These are phyloP conservation scores for Colletotrichum lini DNA, from an alignment of 2,329 filamentous ascomycete genomes.

Conservation along the genomic window DNA sequence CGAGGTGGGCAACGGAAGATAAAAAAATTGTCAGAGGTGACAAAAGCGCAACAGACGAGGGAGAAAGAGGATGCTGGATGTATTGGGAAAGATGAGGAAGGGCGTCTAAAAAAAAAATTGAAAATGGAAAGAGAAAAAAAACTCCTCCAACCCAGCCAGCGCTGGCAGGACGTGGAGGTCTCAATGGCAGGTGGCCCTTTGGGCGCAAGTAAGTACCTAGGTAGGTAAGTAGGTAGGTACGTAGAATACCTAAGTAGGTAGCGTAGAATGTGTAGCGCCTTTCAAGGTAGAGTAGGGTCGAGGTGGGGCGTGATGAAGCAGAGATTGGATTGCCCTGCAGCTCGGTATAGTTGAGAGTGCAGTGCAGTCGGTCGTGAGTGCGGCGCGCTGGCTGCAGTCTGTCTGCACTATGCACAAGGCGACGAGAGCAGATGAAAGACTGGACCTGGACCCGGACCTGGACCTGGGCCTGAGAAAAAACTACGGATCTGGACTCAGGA, in stretches of 20 bases:
- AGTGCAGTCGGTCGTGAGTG: conserved; percentile 10
- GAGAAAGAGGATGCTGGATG: conserved; percentile 6
- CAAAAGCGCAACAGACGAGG: conserved; percentile 6
- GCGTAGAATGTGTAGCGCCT: conserved; percentile 41
- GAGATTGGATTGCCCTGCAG: conserved; percentile 39
- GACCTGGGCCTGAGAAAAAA: not conserved
- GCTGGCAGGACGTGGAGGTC: conserved; percentile 19
- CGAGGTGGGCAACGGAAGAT: not conserved
- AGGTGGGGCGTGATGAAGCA: conserved; percentile 35
- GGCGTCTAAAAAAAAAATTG: conserved; percentile 2
- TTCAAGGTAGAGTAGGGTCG: conserved; percentile 36
- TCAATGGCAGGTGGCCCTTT: conserved; percentile 25
- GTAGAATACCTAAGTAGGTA: conserved; percentile 8
- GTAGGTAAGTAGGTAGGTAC: not conserved
- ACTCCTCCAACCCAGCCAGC: not conserved
- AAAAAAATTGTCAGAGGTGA: too few relatives aligned
- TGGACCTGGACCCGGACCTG: not conserved
- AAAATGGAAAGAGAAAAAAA: conserved; percentile 15
- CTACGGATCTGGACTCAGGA: not conserved
- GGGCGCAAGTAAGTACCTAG: conserved; percentile 22
- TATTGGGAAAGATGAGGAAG: conserved; percentile 21
- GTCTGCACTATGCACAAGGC: not conserved
- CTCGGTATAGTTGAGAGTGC: conserved; percentile 30
- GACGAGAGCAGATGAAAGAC: conserved; percentile 6
- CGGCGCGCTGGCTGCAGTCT: not conserved